Base-by-base conservation (phyloP, 176 grass and related monocot genomes). In the Bonia amplexicaulis region DNA sequence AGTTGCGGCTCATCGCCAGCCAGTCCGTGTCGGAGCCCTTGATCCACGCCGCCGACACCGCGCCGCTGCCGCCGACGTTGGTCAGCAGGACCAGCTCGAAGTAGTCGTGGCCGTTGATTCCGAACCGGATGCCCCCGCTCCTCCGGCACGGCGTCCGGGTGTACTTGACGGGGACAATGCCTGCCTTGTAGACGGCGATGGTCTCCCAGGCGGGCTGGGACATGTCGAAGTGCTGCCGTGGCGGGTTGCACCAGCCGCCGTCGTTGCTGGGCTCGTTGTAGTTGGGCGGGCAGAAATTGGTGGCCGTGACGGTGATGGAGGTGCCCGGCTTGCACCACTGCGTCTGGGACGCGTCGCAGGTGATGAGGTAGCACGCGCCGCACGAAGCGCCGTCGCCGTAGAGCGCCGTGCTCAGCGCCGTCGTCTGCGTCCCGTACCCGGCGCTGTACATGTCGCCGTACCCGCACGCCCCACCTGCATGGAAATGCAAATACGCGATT, bases 231-330 rank as follows among this genome's bases (percentile, higher is more conserved):
- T 96, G 94, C 13, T 78, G 80, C 4, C 91, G 86, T 31, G 91
- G 91, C 16, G 88, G 78, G 84, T 96, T 96, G 84, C 93, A 96
- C 93, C 93, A 93, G 6, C 93, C 93, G 17, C 90, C 91, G 20
- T 67, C 15, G 86, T 93, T 15, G 22, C 71, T 35, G 3, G 93
- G 88, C 88, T 37, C 35, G 35, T 37, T 37, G 80, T 85, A 90
- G 87, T 95, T 95, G 2, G 93, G 88, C 6, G 90, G 90, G 69
- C 93, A 95, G 39, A 90, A 54, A 74, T 94, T 94, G 58, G 89
- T 94, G 6, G 77, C 82, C 41, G 62, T 89, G 4, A 85, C 62
- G 41, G 87, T 89, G 87, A 85, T 46, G 19, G 88, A 12, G 2
- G 23, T 31, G 3, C 88, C 46, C 0, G 78, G 72, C 78, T 77